These are phyloP conservation scores for Ilyonectria sp. DNA, from an alignment of 2,329 filamentous ascomycete genomes.

Conservation along the genomic window DNA sequence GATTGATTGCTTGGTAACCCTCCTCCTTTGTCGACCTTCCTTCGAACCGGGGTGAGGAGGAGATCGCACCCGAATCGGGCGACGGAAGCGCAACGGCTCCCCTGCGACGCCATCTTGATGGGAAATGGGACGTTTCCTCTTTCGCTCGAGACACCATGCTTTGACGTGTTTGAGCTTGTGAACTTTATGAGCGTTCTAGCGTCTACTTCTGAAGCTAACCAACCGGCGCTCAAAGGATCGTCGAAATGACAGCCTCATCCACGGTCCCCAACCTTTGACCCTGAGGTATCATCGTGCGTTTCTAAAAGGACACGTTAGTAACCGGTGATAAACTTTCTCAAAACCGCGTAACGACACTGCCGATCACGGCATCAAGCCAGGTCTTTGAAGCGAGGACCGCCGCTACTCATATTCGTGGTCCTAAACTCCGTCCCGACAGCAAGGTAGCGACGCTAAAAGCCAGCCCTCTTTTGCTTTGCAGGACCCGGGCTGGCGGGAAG, in stretches of 20 bases:
- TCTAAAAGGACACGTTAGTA: constrained; percentile 14
- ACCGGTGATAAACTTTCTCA: constrained; percentile 9
- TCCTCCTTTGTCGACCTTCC: constrained; percentile 7
- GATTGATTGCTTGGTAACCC: not conserved
- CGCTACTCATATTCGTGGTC: not conserved
- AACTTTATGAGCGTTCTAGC: constrained; percentile 15
- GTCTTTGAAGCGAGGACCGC: not conserved
- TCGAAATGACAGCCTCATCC: constrained; percentile 15
- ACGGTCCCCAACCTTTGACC: not conserved
- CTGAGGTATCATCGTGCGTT: constrained; percentile 26
- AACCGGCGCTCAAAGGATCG: constrained; percentile 23
- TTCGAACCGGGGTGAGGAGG: constrained; percentile 14
- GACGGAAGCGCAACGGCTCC: constrained; percentile 38
- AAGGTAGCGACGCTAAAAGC: constrained; percentile 20
- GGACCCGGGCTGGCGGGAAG: constrained; percentile 6
- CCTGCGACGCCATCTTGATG: constrained; percentile 38
- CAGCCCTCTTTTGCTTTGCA: constrained; percentile 8
- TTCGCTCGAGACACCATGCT: constrained; percentile 28
- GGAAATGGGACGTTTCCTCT: constrained; percentile 38
- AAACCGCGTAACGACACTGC: not conserved
- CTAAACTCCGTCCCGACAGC: constrained; percentile 2
- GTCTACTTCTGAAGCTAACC: constrained; percentile 12
- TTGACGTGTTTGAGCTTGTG: constrained; percentile 30
- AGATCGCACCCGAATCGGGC: constrained; percentile 43
- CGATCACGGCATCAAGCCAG: constrained; percentile 7